Base-by-base conservation (phyloP, 768 basidiomycete genomes). In the Collybia sp. region DNA sequence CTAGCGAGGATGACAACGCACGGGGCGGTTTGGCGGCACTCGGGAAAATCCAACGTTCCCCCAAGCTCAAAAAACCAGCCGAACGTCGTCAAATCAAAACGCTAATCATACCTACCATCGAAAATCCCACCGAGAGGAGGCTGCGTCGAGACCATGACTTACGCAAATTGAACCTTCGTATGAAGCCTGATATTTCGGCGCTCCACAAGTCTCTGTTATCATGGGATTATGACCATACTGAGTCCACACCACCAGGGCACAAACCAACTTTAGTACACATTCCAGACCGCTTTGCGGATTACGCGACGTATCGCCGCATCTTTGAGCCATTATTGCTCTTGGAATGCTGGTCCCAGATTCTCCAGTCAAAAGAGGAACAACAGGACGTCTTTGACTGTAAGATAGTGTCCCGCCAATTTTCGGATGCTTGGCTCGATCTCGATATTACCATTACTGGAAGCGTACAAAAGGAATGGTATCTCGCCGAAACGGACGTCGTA, bases 281-380 rank as follows among this genome's bases (percentile, higher is more conserved):
- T 6, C 88, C 89, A 0, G 76, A 82, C 44, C 68, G 61, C 10
- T 98, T 97, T 62, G 46, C 55, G 1, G 75, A 79, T 42, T 77
- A 83, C 47, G 60, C 68, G 1, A 77, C 90, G 15, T 98, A 95
- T 62, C 75, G 77, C 35, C 67, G 68, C 17, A 72, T 85, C 38
- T 93, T 96, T 60, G 82, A 91, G 58, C 93, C 95, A 2, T 73
- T 98, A 12, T 68, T 98, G 19, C 66, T 93, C 15, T 68, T 89
- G 47, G 96, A 99, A 65, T 83, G 89, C 51, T 97, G 96, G 94
- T 80, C 85, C 20, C 91, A 95, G 58, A 76, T 95, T 17, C 58
- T 73, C 6, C 81, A 89, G 52, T 82, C 90, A 4, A 91, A 89
- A 59, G 83, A 88, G 42, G 83, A 85, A 45, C 50, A 48, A 6